These are phyloP conservation scores for Tuber umbilicatum DNA, from an alignment of 495 filamentous ascomycete species.

Conservation along the genomic window DNA sequence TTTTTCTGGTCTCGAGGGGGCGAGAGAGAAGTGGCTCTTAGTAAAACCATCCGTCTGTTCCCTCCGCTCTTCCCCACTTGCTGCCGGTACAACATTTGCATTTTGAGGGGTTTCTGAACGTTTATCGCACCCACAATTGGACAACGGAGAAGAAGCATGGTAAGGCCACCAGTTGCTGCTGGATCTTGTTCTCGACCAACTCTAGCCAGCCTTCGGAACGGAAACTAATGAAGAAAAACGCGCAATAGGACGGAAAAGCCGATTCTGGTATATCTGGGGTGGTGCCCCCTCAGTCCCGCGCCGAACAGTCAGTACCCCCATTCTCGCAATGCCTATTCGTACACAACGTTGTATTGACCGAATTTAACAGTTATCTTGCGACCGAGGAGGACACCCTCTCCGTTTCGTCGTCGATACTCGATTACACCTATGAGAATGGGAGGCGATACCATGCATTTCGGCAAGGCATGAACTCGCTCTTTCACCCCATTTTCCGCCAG, in stretches of 20 bases:
- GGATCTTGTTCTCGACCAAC: neutral
- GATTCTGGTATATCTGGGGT: conserved; percentile 36
- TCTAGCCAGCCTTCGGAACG: neutral
- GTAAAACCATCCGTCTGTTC: conserved; percentile 3
- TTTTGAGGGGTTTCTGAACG: neutral
- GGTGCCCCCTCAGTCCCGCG: conserved; percentile 11
- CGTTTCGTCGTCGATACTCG: conserved; percentile 49
- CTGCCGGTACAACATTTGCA: conserved; percentile 3
- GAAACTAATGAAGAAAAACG: conserved; percentile 6
- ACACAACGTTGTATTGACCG: conserved; percentile 7
- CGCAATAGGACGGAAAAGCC: conserved; percentile 6
- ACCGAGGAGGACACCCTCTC: conserved; percentile 42
- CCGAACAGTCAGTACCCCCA: conserved; percentile 7
- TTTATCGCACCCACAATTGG: neutral
- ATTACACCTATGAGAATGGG: conserved; percentile 61
- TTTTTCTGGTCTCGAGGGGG: neutral
- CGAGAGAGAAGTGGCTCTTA: conserved; percentile 3
- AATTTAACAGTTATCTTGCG: conserved; percentile 24
- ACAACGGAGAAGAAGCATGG: conserved; percentile 24
- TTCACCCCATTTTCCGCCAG: neutral
- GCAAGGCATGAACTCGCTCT: conserved; percentile 46
- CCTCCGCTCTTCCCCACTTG: neutral
- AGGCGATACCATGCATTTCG: conserved; percentile 62
- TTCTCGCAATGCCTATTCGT: conserved; percentile 1
- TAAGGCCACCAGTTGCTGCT: neutral